Percentiles rank a stretch among this genome's conserved stretches.
phyloP scores from a whole-genome alignment of 352 stramenopile genomes.

The Blastocystis sp. region DNA sequence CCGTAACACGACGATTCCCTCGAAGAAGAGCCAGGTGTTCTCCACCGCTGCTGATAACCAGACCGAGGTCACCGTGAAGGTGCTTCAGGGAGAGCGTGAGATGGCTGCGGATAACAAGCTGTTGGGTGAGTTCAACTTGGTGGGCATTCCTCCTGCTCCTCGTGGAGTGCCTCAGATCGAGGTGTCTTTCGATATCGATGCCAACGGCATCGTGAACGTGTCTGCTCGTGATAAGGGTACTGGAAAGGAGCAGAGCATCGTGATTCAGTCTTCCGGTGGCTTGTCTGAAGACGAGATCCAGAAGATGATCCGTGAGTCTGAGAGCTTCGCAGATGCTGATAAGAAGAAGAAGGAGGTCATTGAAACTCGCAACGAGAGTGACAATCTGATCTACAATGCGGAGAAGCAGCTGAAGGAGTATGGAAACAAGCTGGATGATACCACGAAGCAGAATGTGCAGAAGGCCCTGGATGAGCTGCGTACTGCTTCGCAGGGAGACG shows the following conservation, averaged over 20 bases:
- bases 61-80: conserved; percentile 90
- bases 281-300: conserved; percentile 92
- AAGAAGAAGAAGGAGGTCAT: conserved; percentile 86
- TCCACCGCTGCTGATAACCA: conserved; percentile 94
- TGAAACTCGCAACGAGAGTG: conserved; percentile 91
- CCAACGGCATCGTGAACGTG: conserved; percentile 95
- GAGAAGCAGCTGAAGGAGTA: conserved; percentile 89
- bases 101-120: conserved; percentile 95
- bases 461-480: conserved; percentile 82
- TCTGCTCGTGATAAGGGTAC: conserved; percentile 90
- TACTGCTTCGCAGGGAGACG: conserved; percentile 74
- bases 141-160: conserved; percentile 89
- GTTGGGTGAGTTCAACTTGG: conserved; percentile 92
- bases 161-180: conserved; percentile 92
- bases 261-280: conserved; percentile 88
- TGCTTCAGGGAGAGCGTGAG: conserved; percentile 93
- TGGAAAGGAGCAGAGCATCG: conserved; percentile 92
- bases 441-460: conserved; percentile 84
- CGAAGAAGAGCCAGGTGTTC: conserved; percentile 95
- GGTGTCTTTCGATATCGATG: conserved; percentile 96
- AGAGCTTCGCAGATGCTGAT: conserved; percentile 87
- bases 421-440: conserved; percentile 85
- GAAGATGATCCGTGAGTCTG: conserved; percentile 91
- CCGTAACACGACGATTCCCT: conserved; percentile 95
- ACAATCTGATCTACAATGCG: conserved; percentile 88